Conservation (phyloP, 495 filamentous ascomycete species). For the Viridothelium virens region DNA sequence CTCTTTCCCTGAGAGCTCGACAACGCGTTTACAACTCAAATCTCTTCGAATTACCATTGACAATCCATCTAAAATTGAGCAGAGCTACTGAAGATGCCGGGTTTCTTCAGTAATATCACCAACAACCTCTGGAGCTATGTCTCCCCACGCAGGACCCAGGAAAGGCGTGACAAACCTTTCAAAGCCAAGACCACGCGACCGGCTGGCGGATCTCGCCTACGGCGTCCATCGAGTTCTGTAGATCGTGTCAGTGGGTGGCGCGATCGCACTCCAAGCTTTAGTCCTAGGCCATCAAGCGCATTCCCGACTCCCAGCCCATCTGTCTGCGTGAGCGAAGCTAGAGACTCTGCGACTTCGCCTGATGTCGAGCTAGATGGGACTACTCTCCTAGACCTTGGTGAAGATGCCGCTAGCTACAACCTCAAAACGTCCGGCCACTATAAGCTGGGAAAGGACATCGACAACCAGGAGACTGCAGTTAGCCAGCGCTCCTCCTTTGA, state of each 20-base stretch:
- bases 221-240: background rate
- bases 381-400: background rate
- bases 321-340: background rate
- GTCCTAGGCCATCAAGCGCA: background rate
- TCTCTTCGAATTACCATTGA: background rate
- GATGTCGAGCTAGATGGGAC: background rate
- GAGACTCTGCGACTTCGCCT: background rate
- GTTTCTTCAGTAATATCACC: constrained; percentile 5
- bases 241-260: background rate
- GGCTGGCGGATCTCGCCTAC: background rate
- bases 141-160: constrained; percentile 12
- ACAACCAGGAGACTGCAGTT: background rate
- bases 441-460: background rate
- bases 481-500: background rate
- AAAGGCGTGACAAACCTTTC: constrained; percentile 14
- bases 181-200: background rate
- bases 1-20: too few relatives aligned
- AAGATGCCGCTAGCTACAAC: background rate
- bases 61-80: too few relatives aligned
- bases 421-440: background rate
- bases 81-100: constrained; percentile 2
- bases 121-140: constrained; percentile 13
- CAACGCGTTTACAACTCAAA: background rate
- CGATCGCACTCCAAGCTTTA: background rate
- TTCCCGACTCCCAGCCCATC: background rate